phyloP scores from a whole-genome alignment of 108 stramenopile genomes.

The Cyclotella choctawhatcheeana region DNA sequence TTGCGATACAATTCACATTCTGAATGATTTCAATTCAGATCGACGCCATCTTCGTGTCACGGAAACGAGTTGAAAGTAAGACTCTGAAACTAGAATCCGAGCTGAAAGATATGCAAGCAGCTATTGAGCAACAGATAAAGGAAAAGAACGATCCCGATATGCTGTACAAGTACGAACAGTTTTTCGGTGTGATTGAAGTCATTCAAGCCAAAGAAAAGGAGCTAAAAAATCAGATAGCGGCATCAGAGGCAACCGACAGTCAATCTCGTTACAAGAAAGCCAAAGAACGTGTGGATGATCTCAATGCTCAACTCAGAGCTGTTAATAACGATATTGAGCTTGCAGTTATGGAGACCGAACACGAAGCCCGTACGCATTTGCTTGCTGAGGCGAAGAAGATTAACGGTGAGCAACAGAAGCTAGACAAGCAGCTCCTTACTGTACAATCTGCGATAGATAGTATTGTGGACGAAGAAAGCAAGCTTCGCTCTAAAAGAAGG shows the following conservation, averaged over 20 bases:
- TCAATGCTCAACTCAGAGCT: neutral
- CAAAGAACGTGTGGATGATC: slow-evolving; percentile 8
- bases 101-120: slow-evolving; percentile 8
- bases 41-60: slow-evolving; percentile 17
- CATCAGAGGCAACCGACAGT: neutral
- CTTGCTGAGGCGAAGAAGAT: slow-evolving; percentile 17
- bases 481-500: slow-evolving; percentile 9
- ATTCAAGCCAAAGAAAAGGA: slow-evolving; percentile 20
- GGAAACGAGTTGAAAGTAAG: slow-evolving; percentile 26
- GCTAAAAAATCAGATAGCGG: slow-evolving; percentile 16
- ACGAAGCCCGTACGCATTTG: slow-evolving; percentile 31
- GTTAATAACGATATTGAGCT: slow-evolving; percentile 26
- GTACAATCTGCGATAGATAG: slow-evolving; percentile 21
- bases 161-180: slow-evolving; percentile 8
- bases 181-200: slow-evolving; percentile 2
- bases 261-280: neutral
- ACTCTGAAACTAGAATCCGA: slow-evolving; percentile 19
- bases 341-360: slow-evolving; percentile 12
- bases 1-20: neutral
- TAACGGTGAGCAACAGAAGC: slow-evolving; percentile 9
- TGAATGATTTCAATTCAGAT: neutral
- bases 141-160: neutral
- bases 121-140: slow-evolving; percentile 3
- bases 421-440: slow-evolving; percentile 13
- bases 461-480: slow-evolving; percentile 14